phyloP scores from a whole-genome alignment of 1,284 basidiomycete genomes.

The Anthracocystis walkeri region DNA sequence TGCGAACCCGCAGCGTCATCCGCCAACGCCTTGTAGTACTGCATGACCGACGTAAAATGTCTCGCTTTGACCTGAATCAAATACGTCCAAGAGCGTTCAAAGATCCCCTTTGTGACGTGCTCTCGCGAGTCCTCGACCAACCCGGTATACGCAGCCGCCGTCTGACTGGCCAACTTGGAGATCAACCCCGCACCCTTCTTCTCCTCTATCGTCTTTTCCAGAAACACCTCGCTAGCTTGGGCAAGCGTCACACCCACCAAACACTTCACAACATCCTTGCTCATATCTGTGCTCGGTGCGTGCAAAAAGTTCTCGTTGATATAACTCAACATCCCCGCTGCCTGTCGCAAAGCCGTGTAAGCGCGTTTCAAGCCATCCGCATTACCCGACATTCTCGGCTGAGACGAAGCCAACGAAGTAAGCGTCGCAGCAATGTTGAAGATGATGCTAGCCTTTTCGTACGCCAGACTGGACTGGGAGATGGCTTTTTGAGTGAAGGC shows the following conservation, averaged over 20 bases:
- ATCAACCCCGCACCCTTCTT: constrained; percentile 75
- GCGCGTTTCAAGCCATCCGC: constrained; percentile 91
- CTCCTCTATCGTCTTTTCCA: constrained; percentile 83
- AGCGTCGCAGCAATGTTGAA: constrained; percentile 96
- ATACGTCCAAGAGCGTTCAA: constrained; percentile 93
- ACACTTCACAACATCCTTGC: constrained; percentile 92
- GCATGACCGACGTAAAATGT: constrained; percentile 85
- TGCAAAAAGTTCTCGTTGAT: constrained; percentile 99
- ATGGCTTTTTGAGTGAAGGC: constrained; percentile 92
- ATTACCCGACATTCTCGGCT: constrained; percentile 72
- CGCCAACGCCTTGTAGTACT: constrained; percentile 85
- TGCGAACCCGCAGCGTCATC: constrained; percentile 84
- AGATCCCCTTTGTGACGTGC: constrained; percentile 92
- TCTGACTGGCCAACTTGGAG: constrained; percentile 86
- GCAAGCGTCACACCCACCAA: constrained; percentile 86
- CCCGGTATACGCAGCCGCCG: constrained; percentile 81
- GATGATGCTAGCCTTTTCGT: constrained; percentile 96
- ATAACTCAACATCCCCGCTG: constrained; percentile 96
- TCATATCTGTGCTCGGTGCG: constrained; percentile 95
- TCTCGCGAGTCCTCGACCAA: constrained; percentile 92
- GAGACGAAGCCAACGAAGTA: constrained; percentile 85
- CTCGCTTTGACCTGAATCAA: constrained; percentile 90
- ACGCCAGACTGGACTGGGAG: constrained; percentile 94
- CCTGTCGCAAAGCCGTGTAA: constrained; percentile 91
- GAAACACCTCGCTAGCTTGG: constrained; percentile 95